These are phyloP conservation scores for Avena eriantha DNA, from an alignment of 176 grass and related monocot genomes.

Conservation along the genomic window DNA sequence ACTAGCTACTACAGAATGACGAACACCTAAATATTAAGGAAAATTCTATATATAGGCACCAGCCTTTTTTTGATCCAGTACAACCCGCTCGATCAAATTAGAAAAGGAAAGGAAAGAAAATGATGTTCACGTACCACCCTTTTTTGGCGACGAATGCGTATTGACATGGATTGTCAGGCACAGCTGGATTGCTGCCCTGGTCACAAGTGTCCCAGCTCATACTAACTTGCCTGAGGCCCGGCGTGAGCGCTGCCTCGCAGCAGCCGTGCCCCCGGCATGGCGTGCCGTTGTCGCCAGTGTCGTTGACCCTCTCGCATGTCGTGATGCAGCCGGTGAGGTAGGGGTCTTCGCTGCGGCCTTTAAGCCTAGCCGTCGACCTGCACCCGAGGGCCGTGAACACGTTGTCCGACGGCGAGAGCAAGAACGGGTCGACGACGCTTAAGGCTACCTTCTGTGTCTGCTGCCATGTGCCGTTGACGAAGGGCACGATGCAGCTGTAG, in stretches of 20 bases:
- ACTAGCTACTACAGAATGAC: too few relatives aligned
- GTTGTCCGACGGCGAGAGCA: not conserved
- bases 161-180: not conserved
- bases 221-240: not conserved
- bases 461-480: not conserved
- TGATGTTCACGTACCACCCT: not conserved
- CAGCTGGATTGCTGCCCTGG: not conserved
- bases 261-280: not conserved
- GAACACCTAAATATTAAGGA: too few relatives aligned
- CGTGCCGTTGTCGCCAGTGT: not conserved
- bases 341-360: not conserved
- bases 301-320: not conserved
- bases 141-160: not conserved
- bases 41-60: too few relatives aligned
- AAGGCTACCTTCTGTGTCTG: not conserved
- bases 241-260: not conserved
- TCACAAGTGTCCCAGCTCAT: not conserved
- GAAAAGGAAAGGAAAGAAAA: too few relatives aligned
- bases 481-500: not conserved
- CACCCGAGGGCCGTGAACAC: not conserved
- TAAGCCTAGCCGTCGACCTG: not conserved
- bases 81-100: too few relatives aligned
- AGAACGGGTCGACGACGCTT: not conserved
- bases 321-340: slow-evolving; percentile 18
- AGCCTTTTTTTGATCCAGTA: too few relatives aligned